These are phyloP conservation scores for Willaertia magna DNA, from an alignment of 208 protist genomes.

Conservation along the genomic window DNA sequence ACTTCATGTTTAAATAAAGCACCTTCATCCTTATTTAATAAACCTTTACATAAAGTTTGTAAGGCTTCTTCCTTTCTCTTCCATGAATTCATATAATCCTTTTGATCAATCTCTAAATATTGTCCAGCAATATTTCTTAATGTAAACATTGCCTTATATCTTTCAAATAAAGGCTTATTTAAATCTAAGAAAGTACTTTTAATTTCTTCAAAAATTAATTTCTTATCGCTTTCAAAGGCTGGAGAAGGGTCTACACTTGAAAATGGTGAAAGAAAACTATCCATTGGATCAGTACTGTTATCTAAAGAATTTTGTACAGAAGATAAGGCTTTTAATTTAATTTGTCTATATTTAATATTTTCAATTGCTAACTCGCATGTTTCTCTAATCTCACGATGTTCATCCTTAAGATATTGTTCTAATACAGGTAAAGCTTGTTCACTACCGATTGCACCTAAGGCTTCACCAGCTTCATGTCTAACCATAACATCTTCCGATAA, in stretches of 20 bases:
- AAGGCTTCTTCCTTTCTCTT: constrained; percentile 41
- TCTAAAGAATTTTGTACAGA: neutral
- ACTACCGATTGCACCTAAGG: neutral
- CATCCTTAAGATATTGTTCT: constrained; percentile 26
- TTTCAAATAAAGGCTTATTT: constrained; percentile 57
- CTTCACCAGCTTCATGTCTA: constrained; percentile 70
- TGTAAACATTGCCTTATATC: constrained; percentile 91
- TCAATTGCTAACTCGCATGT: constrained; percentile 74
- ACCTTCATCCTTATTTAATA: constrained; percentile 55
- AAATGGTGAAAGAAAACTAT: neutral
- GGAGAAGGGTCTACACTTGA: constrained; percentile 15
- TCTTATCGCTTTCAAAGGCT: neutral
- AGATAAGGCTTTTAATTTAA: neutral
- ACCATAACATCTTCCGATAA: constrained; percentile 74
- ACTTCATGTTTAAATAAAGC: constrained; percentile 92
- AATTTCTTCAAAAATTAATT: neutral
- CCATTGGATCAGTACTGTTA: neutral
- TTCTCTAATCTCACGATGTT: constrained; percentile 58
- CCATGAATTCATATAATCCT: neutral
- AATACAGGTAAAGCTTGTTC: constrained; percentile 22
- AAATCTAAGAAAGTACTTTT: constrained; percentile 26
- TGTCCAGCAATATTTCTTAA: constrained; percentile 58
- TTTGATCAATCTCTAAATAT: neutral
- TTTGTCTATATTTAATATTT: constrained; percentile 17
- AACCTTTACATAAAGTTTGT: constrained; percentile 55